phyloP scores from a whole-genome alignment of 2,329 filamentous ascomycete species.

The Fusarium redolens region DNA sequence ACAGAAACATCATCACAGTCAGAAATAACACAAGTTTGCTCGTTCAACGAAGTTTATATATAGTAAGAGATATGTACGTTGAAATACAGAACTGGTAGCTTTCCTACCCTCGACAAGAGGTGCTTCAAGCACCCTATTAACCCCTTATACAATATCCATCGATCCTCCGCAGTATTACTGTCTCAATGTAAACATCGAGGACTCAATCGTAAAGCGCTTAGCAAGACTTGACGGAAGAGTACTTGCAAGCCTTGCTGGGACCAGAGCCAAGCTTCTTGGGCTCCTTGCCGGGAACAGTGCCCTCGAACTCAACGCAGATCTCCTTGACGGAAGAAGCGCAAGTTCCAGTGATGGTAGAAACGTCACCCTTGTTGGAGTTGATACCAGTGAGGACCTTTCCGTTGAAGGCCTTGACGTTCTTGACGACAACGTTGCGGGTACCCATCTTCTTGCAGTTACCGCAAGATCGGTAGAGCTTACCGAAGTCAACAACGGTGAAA shows the following conservation, averaged over 20 bases:
- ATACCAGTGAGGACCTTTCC: constrained; percentile 41
- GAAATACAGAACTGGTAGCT: background rate
- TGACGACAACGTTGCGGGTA: constrained; percentile 40
- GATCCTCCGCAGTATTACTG: background rate
- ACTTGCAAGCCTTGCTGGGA: constrained; percentile 37
- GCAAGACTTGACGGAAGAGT: constrained; percentile 39
- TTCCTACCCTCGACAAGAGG: background rate
- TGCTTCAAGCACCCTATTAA: constrained; percentile 1
- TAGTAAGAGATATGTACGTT: constrained; percentile 7
- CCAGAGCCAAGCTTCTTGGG: constrained; percentile 41
- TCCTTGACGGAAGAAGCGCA: constrained; percentile 40
- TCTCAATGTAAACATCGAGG: background rate
- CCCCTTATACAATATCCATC: background rate
- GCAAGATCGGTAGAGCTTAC: constrained; percentile 44
- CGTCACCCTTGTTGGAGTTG: constrained; percentile 43
- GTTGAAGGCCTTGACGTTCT: constrained; percentile 41
- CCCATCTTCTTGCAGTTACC: constrained; percentile 45
- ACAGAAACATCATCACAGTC: too few species aligned
- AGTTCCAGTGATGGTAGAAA: constrained; percentile 31
- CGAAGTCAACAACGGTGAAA: constrained; percentile 41
- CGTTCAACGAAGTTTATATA: constrained; percentile 15
- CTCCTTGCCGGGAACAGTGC: constrained; percentile 41
- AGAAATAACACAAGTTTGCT: background rate
- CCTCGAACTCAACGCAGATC: constrained; percentile 40
- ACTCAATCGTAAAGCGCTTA: background rate